Evolutionary conservation across 1,284 basidiomycete species (phyloP), one percentile per base, ranked within the genome.

Genomic region (Leccinum pachyderme): DNA sequence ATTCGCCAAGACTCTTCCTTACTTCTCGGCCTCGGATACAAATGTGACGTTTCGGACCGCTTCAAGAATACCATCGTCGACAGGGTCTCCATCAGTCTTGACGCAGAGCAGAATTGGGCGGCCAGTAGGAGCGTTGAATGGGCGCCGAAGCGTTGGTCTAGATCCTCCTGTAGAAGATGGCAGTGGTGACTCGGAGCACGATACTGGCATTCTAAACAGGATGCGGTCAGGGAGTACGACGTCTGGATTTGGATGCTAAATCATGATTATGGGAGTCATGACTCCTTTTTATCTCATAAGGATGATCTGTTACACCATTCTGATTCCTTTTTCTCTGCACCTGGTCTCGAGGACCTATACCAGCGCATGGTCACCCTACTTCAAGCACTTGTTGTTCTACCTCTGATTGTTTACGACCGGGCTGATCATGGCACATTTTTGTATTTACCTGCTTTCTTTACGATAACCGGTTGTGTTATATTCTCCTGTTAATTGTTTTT

Each of bases 31-130:
- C n/a, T 64, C 65, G 18, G 74, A 77, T 56, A 58, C 78, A 33
- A 82, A 82, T 59, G 72, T 83, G 46, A 83, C 83, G 4, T 64
- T 82, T 48, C 79, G 86, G 57, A 67, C 72, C 6, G 61, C 73
- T 32, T 74, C 75, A 24, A 78, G 75, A 65, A 66, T 76, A 53
- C 75, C 79, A 31, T 68, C 75, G 5, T 72, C 77, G 43, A 55
- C 62, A 2, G 64, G 60, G 8, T 66, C 72, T 31, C 1, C 58
- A 13, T 67, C 73, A 1, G 55, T 71, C 18, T 65, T 83, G 12
- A 67, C 72, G 0, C 81, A 86, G 62, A 89, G 86, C 63, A 77
- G 84, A 51, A 88, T 89, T 56, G 86, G 85, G 4, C 76, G 83
- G 52, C 87, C 84, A 44, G 65, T 72, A 43, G 72, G 73, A 25